Evolutionary conservation across 169 alveolate species (phyloP).

Genomic region (Plasmodium reichenowi): DNA sequence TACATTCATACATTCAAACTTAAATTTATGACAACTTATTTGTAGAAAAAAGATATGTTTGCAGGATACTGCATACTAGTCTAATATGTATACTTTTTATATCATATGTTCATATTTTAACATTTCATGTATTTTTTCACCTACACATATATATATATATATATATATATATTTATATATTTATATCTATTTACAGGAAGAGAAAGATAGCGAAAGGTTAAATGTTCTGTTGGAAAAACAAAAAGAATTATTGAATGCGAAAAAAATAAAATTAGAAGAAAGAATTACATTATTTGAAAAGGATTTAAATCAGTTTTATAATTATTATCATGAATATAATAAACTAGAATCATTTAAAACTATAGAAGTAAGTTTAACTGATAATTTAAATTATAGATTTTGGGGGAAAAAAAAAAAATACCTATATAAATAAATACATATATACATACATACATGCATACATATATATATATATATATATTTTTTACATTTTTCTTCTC

Average conservation of each 20-base stretch:
- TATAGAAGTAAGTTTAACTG: slow-evolving; percentile 41
- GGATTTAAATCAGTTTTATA: slow-evolving; percentile 44
- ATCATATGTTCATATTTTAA: too few species aligned
- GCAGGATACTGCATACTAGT: too few species aligned
- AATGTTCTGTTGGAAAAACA: slow-evolving; percentile 54
- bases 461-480: background rate
- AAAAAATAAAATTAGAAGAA: slow-evolving; percentile 54
- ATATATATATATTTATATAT: background rate
- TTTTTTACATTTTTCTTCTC: background rate
- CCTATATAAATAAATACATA: background rate
- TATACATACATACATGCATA: background rate
- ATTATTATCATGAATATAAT: slow-evolving; percentile 57
- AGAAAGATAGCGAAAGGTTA: slow-evolving; percentile 35
- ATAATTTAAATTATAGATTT: background rate
- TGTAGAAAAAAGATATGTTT: too few species aligned
- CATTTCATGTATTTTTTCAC: too few species aligned
- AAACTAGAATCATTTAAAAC: slow-evolving; percentile 52
- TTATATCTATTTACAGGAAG: slow-evolving; percentile 26
- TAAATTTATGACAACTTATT: too few species aligned
- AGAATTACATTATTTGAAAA: slow-evolving; percentile 28
- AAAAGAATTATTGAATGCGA: slow-evolving; percentile 10
- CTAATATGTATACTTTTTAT: too few species aligned
- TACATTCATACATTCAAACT: too few species aligned
- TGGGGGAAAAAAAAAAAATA: background rate
- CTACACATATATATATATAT: background rate